A percentile compares a stretch with the other conserved stretches of the same genome.
phyloP scores from a whole-genome alignment of 106 monocot genomes.

The Dioscorea zingiberensis region DNA sequence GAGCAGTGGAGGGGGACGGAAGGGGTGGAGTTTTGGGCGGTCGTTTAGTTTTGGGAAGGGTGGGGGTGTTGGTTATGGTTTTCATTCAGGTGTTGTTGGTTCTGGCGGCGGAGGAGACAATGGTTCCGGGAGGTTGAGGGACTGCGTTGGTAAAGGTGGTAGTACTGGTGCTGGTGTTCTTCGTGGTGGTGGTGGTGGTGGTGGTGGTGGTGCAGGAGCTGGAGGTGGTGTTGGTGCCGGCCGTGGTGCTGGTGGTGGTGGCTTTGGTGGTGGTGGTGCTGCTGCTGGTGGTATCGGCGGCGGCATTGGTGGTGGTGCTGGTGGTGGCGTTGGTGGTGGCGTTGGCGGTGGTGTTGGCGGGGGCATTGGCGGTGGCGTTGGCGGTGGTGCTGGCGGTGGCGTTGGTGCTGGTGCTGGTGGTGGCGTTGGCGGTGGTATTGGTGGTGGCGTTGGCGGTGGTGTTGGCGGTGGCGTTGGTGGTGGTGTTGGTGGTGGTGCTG shows the following conservation, averaged over 20 bases:
- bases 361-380: conserved; percentile 7
- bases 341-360: conserved; percentile 4
- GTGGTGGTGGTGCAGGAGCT: neutral
- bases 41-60: neutral
- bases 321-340: neutral
- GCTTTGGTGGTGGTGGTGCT: neutral
- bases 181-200: conserved; percentile 6
- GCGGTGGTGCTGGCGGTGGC: conserved; percentile 5
- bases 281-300: conserved; percentile 1
- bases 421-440: conserved; percentile 1
- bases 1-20: neutral
- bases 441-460: conserved; percentile 13
- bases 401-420: conserved; percentile 2
- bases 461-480: conserved; percentile 2
- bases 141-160: too few species aligned
- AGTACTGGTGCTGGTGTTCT: conserved; percentile 5
- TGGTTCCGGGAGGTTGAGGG: neutral
- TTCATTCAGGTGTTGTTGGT: neutral
- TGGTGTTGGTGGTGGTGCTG: neutral
- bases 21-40: neutral
- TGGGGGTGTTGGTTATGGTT: neutral
- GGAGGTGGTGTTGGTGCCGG: conserved; percentile 16
- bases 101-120: neutral
- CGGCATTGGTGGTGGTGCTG: neutral
- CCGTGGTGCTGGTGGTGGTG: conserved; percentile 10